Base-by-base conservation (phyloP, 2,329 filamentous ascomycete genomes). In the Botrytis sinoallii region DNA sequence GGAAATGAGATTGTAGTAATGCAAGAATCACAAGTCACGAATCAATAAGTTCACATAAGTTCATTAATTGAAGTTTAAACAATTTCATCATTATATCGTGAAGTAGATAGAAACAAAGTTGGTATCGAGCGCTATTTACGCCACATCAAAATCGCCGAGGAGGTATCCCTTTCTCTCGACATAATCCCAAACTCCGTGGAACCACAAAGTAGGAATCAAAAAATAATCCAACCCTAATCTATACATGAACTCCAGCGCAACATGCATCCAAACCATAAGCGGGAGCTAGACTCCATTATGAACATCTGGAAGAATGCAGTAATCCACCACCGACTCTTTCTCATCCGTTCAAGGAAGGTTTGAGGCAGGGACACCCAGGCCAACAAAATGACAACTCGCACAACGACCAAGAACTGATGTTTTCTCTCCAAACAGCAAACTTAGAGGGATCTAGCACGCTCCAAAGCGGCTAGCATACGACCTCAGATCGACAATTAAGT, bases 391-490 rank as follows among this genome's bases (percentile, higher is more conserved):
- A n/a, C 44, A 8, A 60, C 68, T 64, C 68, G 35, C 35, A 48
- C 40, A 52, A 64, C 29, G 18, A 64, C 68, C 32, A 67, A 68
- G 35, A 42, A 68, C 65, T 10, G 35, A 68, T 68, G 48, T 42
- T 68, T 64, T 55, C 35, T 68, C 42, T 18, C 25, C 65, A 68
- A 9, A 57, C 48, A 9, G 52, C 65, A 55, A 57, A 68, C 65
- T 68, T 29, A 57, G 48, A 68, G 46, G 46, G 48, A 68, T 68
- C 65, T 68, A 68, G 25, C 65, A 32, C 46, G 35, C 65, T 52
- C 35, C 22, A 29, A 55, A 68, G 46, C 25, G 65, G 65, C 35
- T 68, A 40, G 22, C 42, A 64, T 38, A 64, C 59, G 69, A 64
- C 29, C 42, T 57, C 44, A 44, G 8, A 52, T 71, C 8, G 60